Percentiles rank a stretch among this genome's conserved stretches.
These are phyloP conservation scores for Juglanconis juglandina DNA, from an alignment of 2,329 filamentous ascomycete genomes.

Conservation along the genomic window DNA sequence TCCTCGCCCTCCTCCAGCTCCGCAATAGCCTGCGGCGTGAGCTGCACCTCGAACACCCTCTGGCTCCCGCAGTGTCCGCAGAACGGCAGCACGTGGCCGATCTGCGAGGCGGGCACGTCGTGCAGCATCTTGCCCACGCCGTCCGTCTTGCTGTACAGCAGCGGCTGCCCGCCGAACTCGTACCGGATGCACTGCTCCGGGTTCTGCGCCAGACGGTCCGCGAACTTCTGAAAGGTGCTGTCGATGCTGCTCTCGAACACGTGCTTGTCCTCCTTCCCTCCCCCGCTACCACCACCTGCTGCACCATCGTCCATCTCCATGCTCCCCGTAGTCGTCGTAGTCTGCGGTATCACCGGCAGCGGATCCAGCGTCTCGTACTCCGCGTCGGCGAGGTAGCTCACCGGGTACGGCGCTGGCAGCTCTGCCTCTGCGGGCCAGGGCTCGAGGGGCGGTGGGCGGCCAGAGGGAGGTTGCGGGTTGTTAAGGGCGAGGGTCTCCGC, in stretches of 20 bases:
- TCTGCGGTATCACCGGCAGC: constrained; percentile 47
- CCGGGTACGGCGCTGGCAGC: constrained; percentile 69
- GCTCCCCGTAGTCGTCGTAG: constrained; percentile 39
- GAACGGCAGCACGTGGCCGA: constrained; percentile 57
- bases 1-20: constrained; percentile 65
- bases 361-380: constrained; percentile 84
- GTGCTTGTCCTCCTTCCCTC: constrained; percentile 61
- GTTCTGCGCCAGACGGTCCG: constrained; percentile 73
- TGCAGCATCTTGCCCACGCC: constrained; percentile 64
- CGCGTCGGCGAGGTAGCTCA: constrained; percentile 78
- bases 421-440: constrained; percentile 70
- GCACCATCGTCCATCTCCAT: constrained; percentile 46
- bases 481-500: constrained; percentile 76
- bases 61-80: constrained; percentile 73
- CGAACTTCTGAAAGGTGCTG: constrained; percentile 75
- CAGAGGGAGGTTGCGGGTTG: constrained; percentile 39
- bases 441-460: constrained; percentile 46
- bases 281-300: constrained; percentile 25
- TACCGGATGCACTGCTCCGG: constrained; percentile 80
- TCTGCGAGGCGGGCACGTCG: constrained; percentile 38
- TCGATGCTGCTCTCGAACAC: constrained; percentile 74
- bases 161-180: constrained; percentile 67
- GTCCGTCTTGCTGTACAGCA: constrained; percentile 80
- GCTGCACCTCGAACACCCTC: constrained; percentile 85
- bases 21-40: constrained; percentile 85